Evolutionary conservation across 768 basidiomycete genomes (phyloP).

Genomic region (Amanita brunnescens): DNA sequence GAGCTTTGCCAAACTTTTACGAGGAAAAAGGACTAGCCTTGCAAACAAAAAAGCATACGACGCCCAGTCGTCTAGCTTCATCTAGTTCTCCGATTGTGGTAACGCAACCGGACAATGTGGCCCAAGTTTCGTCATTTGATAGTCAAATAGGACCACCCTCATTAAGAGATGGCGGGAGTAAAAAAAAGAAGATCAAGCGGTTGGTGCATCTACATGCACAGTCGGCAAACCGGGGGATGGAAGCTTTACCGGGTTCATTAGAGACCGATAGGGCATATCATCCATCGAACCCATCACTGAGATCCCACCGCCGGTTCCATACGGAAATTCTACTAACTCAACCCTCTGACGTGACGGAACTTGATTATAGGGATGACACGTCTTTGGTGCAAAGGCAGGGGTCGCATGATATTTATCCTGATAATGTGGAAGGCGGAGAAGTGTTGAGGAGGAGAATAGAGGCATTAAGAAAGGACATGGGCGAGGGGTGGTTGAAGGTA

Average conservation of each 20-base stretch:
- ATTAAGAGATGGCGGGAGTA: neutral
- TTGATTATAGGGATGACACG: neutral
- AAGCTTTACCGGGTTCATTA: neutral
- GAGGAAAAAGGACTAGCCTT: slow-evolving; percentile 51
- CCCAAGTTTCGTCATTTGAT: neutral
- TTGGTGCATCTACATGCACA: neutral
- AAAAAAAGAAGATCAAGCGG: neutral
- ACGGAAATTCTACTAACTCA: neutral
- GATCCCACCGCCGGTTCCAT: neutral
- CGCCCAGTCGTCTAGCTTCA: neutral
- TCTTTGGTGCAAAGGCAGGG: neutral
- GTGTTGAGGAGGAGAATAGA: slow-evolving; percentile 73
- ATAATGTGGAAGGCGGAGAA: slow-evolving; percentile 34
- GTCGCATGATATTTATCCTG: neutral
- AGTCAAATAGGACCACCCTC: neutral
- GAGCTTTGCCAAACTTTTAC: slow-evolving; percentile 56
- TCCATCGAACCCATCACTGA: neutral
- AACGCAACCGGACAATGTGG: neutral
- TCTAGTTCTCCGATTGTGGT: neutral
- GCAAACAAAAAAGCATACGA: neutral
- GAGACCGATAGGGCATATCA: neutral
- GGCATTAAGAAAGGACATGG: slow-evolving; percentile 79
- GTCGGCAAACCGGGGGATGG: neutral
- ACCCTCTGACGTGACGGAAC: neutral
- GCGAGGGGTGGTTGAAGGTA: slow-evolving; percentile 83